phyloP scores from a whole-genome alignment of 371 early-diverging fungal genomes.

The Basidiobolus heterosporus region DNA sequence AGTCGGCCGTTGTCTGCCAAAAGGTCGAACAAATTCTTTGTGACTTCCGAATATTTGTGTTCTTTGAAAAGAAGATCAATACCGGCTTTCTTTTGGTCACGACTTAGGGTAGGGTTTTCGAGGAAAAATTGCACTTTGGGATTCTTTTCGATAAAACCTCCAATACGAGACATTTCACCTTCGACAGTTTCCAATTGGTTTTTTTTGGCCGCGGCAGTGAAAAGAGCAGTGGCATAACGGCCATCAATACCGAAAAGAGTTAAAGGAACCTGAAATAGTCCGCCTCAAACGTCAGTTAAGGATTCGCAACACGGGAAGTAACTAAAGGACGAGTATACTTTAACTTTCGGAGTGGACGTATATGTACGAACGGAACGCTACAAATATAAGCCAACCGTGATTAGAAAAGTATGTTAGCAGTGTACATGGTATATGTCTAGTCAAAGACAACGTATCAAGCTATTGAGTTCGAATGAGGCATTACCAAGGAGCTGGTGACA shows the following conservation, averaged over 20 bases:
- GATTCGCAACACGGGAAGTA: background rate
- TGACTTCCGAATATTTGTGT: slow-evolving; percentile 58
- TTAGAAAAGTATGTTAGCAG: background rate
- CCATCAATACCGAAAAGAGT: slow-evolving; percentile 87
- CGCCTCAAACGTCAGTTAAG: background rate
- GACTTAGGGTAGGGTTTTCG: slow-evolving; percentile 75
- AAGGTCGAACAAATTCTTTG: slow-evolving; percentile 76
- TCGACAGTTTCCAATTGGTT: slow-evolving; percentile 73
- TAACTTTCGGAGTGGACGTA: no score
- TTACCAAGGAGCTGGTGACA: background rate
- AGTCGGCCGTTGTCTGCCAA: slow-evolving; percentile 90
- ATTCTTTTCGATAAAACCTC: slow-evolving; percentile 52
- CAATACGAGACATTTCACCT: slow-evolving; percentile 57
- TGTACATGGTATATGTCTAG: no score
- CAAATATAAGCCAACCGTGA: background rate
- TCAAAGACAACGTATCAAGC: no score
- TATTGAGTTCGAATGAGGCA: no score
- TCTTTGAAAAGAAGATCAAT: slow-evolving; percentile 40
- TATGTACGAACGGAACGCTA: no score
- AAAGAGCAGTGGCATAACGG: slow-evolving; percentile 93
- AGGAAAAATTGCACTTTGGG: slow-evolving; percentile 48
- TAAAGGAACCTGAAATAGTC: slow-evolving; percentile 47
- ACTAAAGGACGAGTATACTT: no score
- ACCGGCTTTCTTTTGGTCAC: slow-evolving; percentile 55
- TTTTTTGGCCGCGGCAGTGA: slow-evolving; percentile 79